These are phyloP conservation scores for Zymoseptoria crescenta DNA, from an alignment of 2,329 filamentous ascomycete genomes.

Conservation along the genomic window DNA sequence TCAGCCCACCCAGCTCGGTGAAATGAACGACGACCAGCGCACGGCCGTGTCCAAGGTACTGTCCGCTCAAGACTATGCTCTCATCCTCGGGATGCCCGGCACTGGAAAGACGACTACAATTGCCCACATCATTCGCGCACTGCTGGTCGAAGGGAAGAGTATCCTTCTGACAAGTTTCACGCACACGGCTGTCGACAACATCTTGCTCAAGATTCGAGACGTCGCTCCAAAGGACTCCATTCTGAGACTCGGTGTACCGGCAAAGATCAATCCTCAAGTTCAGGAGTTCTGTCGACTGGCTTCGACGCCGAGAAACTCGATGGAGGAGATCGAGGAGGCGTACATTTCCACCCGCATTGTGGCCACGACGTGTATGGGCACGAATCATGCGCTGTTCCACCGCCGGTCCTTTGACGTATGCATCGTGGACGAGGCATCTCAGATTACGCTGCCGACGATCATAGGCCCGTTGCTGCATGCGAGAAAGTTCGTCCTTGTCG, in stretches of 20 bases:
- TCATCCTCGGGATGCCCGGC: constrained; percentile 97
- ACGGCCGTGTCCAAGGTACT: constrained; percentile 89
- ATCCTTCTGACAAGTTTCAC: constrained; percentile 93
- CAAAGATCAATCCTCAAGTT: constrained; percentile 83
- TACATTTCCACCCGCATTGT: constrained; percentile 86
- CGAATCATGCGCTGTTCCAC: constrained; percentile 81
- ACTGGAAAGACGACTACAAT: constrained; percentile 98
- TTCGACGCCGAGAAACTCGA: constrained; percentile 61
- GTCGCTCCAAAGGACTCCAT: constrained; percentile 51
- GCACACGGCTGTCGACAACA: constrained; percentile 96
- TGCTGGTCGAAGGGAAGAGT: constrained; percentile 83
- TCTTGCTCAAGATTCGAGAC: constrained; percentile 79
- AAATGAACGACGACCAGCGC: constrained; percentile 80
- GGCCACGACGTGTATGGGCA: constrained; percentile 87
- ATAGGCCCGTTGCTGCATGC: constrained; percentile 90
- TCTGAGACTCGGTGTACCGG: constrained; percentile 73
- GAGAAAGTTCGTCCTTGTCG: constrained; percentile 85
- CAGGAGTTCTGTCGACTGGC: constrained; percentile 77
- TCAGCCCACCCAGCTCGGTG: constrained; percentile 23
- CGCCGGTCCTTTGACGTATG: constrained; percentile 94
- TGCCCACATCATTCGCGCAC: constrained; percentile 86
- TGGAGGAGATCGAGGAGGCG: constrained; percentile 73
- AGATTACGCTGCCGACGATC: constrained; percentile 93
- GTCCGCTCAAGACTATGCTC: constrained; percentile 86
- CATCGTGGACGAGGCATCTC: constrained; percentile 95